Base-by-base conservation (phyloP, 306 rosid genomes). In the Herpetospermum pedunculosum region DNA sequence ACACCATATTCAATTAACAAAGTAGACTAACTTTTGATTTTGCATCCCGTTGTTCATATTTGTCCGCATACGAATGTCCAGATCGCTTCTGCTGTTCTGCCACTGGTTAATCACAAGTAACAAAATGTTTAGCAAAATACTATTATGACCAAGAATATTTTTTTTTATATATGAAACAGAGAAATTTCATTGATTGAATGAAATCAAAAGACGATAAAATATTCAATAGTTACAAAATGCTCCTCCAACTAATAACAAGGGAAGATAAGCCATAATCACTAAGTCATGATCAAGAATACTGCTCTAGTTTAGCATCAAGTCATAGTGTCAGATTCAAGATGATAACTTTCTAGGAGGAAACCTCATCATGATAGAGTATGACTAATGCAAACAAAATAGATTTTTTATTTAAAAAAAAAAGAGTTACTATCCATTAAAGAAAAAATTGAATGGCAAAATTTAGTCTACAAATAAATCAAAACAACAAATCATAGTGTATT, bases 41-140 rank as follows among this genome's bases (percentile, higher is more conserved):
- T 72, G 80, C 85, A 77, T 91, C 96, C 26, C 82, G 87, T 35
- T 86, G 91, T 55, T 92, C 96, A 37, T 88, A 92, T 79, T 88
- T 92, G 29, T 81, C 84, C 58, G 88, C 96, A 47, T 83, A 88
- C 69, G 82, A 59, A 87, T 85, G 84, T 46, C 76, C 85, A 30
- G 90, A 72, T 84, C 90, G 86, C 87, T 91, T 94, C 80, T 78
- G 96, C 80, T 85, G 97, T 80, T 91, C 99, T 4, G 84, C 80
- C 75, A 83, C 89, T 71, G 88, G 84, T 77, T 83, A 82, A 80
- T 52, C 78, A 79, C 64, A 80, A 2, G 73, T 70, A 34, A 81
- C 69, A 53, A 19, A 77, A 37, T 38, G 35, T 32, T 18, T 23
- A 47, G 58, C 58, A 70, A 29, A 44, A 29, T 47, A 44, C 38